phyloP scores from a whole-genome alignment of 2,329 filamentous ascomycete species.

The Colletotrichum destructivum region DNA sequence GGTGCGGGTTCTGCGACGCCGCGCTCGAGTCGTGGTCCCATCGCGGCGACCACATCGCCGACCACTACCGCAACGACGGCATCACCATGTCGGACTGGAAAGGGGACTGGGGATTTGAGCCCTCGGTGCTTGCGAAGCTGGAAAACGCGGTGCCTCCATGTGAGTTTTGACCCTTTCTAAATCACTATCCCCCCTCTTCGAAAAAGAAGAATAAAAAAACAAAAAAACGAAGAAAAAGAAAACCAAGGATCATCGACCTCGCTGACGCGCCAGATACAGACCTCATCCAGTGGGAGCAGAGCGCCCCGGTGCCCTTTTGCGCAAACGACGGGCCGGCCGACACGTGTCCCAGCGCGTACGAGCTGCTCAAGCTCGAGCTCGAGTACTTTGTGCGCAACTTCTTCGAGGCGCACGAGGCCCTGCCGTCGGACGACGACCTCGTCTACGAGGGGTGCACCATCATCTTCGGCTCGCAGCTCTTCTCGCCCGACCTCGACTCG shows the following conservation, averaged over 20 bases:
- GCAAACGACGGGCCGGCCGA: conserved; percentile 35
- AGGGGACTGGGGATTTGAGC: conserved; percentile 60
- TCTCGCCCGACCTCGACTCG: neutral
- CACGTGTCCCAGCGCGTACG: conserved; percentile 50
- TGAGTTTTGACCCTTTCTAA: conserved; percentile 42
- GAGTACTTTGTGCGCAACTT: conserved; percentile 48
- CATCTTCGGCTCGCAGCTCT: conserved; percentile 48
- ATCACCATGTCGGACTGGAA: conserved; percentile 61
- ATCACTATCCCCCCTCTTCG: no score
- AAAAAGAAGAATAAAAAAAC: no score
- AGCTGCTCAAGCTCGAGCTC: conserved; percentile 55
- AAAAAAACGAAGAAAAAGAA: no score
- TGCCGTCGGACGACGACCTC: conserved; percentile 44
- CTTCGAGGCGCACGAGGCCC: conserved; percentile 42
- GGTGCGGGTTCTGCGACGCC: conserved; percentile 59
- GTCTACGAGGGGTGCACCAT: conserved; percentile 49
- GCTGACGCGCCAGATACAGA: conserved; percentile 8
- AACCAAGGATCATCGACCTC: no score
- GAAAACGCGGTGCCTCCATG: conserved; percentile 60
- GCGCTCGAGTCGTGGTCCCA: conserved; percentile 55
- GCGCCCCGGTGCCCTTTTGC: conserved; percentile 20
- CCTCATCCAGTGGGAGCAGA: conserved; percentile 36
- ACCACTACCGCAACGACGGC: conserved; percentile 58
- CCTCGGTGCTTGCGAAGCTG: conserved; percentile 52
- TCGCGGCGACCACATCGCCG: conserved; percentile 56